Conservation (phyloP, 441 rosid genomes). For the Croton setiger region DNA sequence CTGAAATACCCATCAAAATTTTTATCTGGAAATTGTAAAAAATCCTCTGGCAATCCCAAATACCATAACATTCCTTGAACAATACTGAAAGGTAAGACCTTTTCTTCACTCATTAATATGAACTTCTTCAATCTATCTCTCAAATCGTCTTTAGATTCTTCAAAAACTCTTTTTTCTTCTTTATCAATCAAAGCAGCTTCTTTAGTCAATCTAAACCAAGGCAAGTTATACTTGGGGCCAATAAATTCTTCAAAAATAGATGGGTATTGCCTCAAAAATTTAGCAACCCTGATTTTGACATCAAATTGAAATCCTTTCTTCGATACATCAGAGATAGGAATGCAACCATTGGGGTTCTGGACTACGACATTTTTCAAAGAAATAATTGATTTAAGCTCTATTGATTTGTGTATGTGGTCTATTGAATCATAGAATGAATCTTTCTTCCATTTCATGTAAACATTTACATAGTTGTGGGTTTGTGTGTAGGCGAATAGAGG, state of each 20-base stretch:
- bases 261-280: constrained; percentile 63
- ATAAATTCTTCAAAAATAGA: constrained; percentile 71
- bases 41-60: constrained; percentile 69
- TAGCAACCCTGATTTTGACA: constrained; percentile 60
- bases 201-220: constrained; percentile 83
- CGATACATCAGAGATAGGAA: constrained; percentile 64
- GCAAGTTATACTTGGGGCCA: constrained; percentile 64
- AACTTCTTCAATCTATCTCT: constrained; percentile 54
- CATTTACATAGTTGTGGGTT: constrained; percentile 55
- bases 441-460: constrained; percentile 87
- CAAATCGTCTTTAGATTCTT: constrained; percentile 48
- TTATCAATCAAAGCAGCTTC: constrained; percentile 60
- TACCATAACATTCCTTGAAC: constrained; percentile 78
- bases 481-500: constrained; percentile 29
- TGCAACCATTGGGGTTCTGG: constrained; percentile 45
- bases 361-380: constrained; percentile 57
- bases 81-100: constrained; percentile 65
- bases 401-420: constrained; percentile 59
- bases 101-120: constrained; percentile 61
- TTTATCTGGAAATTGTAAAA: constrained; percentile 34
- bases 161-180: constrained; percentile 45
- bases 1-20: constrained; percentile 47
- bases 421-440: constrained; percentile 62
- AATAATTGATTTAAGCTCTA: constrained; percentile 57
- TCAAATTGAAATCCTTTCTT: constrained; percentile 64